Evolutionary conservation across 371 early-diverging fungal species (phyloP).

Genomic region (Haplosporangium sp.): DNA sequence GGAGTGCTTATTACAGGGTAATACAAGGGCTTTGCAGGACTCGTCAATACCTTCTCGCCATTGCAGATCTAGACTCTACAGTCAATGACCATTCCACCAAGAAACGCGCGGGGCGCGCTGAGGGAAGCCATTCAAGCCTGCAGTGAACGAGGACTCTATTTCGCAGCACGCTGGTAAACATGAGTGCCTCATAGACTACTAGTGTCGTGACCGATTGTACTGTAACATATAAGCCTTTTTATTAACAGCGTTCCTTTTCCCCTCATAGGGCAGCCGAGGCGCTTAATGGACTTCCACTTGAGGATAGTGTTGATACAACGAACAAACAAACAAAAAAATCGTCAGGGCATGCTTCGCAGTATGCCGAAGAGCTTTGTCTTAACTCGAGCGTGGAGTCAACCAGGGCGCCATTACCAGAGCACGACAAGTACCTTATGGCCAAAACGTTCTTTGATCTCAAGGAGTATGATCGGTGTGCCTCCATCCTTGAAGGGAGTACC

Average conservation of each 20-base stretch:
- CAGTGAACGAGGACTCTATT: constrained; percentile 73
- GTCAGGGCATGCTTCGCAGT: constrained; percentile 30
- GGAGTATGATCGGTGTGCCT: constrained; percentile 74
- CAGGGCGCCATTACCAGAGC: constrained; percentile 39
- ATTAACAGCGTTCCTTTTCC: background rate
- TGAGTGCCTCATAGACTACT: too few relatives aligned
- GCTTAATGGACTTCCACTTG: constrained; percentile 63
- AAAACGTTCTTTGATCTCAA: constrained; percentile 78
- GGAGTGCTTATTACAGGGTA: too few relatives aligned
- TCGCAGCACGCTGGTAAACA: constrained; percentile 76
- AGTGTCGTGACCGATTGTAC: background rate
- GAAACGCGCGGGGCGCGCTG: constrained; percentile 34
- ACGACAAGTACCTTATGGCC: constrained; percentile 72
- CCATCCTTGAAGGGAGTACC: constrained; percentile 59
- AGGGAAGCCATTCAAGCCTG: constrained; percentile 71
- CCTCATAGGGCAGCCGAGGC: constrained; percentile 75
- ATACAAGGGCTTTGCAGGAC: too few relatives aligned
- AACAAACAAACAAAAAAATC: constrained; percentile 27
- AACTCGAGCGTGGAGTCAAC: constrained; percentile 37
- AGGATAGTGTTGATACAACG: constrained; percentile 1
- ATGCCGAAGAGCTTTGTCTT: constrained; percentile 19
- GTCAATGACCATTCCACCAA: constrained; percentile 8
- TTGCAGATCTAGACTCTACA: too few relatives aligned
- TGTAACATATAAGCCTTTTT: background rate
- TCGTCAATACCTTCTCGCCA: too few relatives aligned